Evolutionary conservation across 2,329 filamentous ascomycete genomes (phyloP), one percentile per base, ranked within the genome.

Genomic region (Trichoderma atroviride): DNA sequence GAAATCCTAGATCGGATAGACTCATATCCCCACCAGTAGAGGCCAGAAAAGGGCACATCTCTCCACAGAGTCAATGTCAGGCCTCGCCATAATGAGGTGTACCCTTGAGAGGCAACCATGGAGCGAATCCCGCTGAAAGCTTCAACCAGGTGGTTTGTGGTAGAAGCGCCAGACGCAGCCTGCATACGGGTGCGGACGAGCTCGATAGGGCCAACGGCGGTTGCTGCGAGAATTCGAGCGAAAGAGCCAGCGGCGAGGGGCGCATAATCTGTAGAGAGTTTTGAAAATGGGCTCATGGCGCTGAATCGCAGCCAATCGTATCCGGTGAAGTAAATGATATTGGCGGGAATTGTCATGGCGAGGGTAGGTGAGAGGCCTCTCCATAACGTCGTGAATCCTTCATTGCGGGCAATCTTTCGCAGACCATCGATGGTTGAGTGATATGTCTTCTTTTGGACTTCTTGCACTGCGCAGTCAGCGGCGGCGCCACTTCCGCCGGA

Each of bases 1-100:
- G 89, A 91, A 69, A 98, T 81, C 64, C 83, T 82, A 29, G 89
- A 88, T 65, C 94, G 89, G 68, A 95, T 90, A 22, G 88, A 89
- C 82, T 99, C 96, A 78, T 99, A 99, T 14, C 96, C 95, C 89
- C 92, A 96, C 96, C 96, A 99, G 83, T 99, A 99, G 56, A 99
- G 87, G 4, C 92, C 96, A 0, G 95, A 98, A 76, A 99, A 99
- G 0, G 96, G 96, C 0, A 98, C 96, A 77, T 99, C 96, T 72
- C 96, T 88, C 96, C 96, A 99, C 69, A 99, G 86, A 0, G 95
- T 98, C 74, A 99, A 83, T 0, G 91, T 94, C 68, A 99, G 82
- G 0, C 96, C 96, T 69, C 95, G 87, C 96, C 96, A 99, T 0
- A 99, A 83, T 2, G 94, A 93, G 1, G 86, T 85, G 74, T 96